A percentile compares a stretch with the other conserved stretches of the same genome.
These are phyloP conservation scores for Pichia manshurica DNA, from an alignment of 805 yeast species.

Conservation along the genomic window DNA sequence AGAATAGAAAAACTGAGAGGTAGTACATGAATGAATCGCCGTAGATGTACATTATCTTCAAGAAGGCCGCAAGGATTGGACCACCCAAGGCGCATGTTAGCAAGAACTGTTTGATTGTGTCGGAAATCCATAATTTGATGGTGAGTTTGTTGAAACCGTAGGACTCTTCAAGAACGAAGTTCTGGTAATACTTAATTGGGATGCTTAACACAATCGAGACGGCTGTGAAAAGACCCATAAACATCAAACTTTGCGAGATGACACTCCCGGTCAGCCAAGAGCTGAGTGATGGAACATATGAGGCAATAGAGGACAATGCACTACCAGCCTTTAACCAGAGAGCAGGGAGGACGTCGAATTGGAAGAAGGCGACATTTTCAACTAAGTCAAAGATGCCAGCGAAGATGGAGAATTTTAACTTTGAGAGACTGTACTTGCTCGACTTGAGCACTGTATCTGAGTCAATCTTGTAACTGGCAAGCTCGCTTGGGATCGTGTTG, in stretches of 20 bases:
- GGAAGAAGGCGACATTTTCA: constrained; percentile 53
- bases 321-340: constrained; percentile 41
- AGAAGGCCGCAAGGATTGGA: constrained; percentile 67
- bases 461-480: constrained; percentile 50
- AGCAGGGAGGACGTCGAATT: constrained; percentile 58
- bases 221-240: constrained; percentile 46
- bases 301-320: constrained; percentile 17
- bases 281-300: constrained; percentile 17
- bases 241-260: constrained; percentile 67
- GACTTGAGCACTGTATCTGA: constrained; percentile 70
- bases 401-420: constrained; percentile 62
- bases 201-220: constrained; percentile 49
- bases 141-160: constrained; percentile 93
- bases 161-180: constrained; percentile 86
- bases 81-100: constrained; percentile 58
- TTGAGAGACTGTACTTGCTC: constrained; percentile 73
- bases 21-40: constrained; percentile 81
- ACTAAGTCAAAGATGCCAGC: constrained; percentile 44
- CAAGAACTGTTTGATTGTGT: constrained; percentile 54
- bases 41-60: constrained; percentile 73
- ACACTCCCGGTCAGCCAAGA: constrained; percentile 40
- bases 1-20: constrained; percentile 64
- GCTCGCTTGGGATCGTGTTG: constrained; percentile 55
- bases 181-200: constrained; percentile 70
- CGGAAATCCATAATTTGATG: constrained; percentile 61